phyloP scores from a whole-genome alignment of 148 eudicot genomes.

The Simmondsia chinensis region DNA sequence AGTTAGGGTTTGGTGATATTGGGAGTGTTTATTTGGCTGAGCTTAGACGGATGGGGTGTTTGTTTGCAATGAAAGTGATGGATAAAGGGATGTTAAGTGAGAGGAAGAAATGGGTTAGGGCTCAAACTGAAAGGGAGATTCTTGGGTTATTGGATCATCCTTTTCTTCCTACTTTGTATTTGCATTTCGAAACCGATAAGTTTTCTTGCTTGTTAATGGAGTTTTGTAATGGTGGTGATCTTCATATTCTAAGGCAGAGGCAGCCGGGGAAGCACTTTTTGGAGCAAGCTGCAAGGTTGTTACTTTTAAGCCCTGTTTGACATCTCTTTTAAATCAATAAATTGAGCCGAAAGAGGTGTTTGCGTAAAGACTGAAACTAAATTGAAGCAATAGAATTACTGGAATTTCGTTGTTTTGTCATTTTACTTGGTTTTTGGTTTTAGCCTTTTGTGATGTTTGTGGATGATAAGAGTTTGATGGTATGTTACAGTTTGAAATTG shows the following conservation, averaged over 20 bases:
- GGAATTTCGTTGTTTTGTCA: too few species aligned
- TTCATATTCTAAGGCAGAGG: constrained; percentile 70
- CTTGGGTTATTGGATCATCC: constrained; percentile 78
- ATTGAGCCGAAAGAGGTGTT: too few species aligned
- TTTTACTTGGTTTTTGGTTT: too few species aligned
- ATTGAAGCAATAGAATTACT: too few species aligned
- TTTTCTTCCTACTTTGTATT: constrained; percentile 73
- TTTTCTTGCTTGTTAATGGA: constrained; percentile 82
- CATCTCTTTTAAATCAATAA: too few species aligned
- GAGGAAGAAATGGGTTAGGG: constrained; percentile 65
- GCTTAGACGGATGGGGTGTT: constrained; percentile 50
- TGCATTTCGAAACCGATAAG: constrained; percentile 72
- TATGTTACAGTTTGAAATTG: too few species aligned
- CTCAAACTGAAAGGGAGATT: constrained; percentile 80
- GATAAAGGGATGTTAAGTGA: constrained; percentile 70
- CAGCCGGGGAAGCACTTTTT: constrained; percentile 64
- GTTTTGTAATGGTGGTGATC: constrained; percentile 86
- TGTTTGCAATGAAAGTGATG: constrained; percentile 91
- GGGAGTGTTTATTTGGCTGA: constrained; percentile 91
- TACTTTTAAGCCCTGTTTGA: too few species aligned
- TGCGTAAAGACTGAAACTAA: too few species aligned
- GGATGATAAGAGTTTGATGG: too few species aligned
- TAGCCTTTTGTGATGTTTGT: too few species aligned
- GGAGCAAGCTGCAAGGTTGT: constrained; percentile 74
- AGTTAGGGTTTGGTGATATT: constrained; percentile 85